A percentile compares a stretch with the other conserved stretches of the same genome.
Evolutionary conservation across 2,329 filamentous ascomycete genomes (phyloP).

Genomic region (Cryphonectria parasitica): DNA sequence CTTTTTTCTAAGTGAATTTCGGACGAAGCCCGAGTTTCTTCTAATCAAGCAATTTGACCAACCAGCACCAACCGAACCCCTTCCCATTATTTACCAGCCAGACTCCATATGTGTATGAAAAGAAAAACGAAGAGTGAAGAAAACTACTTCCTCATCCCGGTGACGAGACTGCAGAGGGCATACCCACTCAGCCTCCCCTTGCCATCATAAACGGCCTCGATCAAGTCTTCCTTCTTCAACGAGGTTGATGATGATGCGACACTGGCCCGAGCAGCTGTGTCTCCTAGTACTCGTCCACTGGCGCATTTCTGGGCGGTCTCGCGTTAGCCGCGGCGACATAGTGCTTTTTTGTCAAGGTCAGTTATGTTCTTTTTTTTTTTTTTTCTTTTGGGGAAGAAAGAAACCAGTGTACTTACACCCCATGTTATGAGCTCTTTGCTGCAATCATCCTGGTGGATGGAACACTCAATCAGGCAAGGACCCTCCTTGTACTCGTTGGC

Average conservation of each 20-base stretch:
- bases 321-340: constrained; percentile 36
- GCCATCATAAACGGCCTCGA: constrained; percentile 27
- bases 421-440: constrained; percentile 36
- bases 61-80: constrained; percentile 2
- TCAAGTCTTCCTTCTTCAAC: constrained; percentile 11
- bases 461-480: constrained; percentile 35
- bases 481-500: constrained; percentile 32
- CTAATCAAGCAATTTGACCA: constrained; percentile 20
- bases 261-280: constrained; percentile 11
- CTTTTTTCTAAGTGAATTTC: constrained; percentile 23
- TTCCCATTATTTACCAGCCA: constrained; percentile 18
- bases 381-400: background rate
- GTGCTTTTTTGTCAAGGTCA: constrained; percentile 26
- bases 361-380: background rate
- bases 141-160: constrained; percentile 20
- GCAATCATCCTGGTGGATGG: constrained; percentile 37
- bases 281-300: constrained; percentile 25
- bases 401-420: constrained; percentile 26
- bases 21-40: constrained; percentile 22
- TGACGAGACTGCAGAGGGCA: constrained; percentile 26
- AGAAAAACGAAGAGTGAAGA: background rate
- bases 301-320: constrained; percentile 31
- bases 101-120: constrained; percentile 16
- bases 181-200: constrained; percentile 26
- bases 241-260: background rate